These are phyloP conservation scores for Mucor saturninus DNA, from an alignment of 371 early-diverging fungal species.

Conservation along the genomic window DNA sequence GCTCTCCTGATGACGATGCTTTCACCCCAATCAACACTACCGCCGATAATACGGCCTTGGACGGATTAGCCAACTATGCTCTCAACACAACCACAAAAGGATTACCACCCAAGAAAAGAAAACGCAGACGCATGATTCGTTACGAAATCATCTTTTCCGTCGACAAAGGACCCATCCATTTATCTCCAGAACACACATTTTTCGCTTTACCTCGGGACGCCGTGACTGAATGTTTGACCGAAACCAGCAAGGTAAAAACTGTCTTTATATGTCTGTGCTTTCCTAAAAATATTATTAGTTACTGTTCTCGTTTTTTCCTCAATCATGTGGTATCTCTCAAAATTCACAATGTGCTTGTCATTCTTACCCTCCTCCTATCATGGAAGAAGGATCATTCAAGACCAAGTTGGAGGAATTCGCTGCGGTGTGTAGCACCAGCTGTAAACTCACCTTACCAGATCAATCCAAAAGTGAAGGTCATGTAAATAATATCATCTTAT, in stretches of 20 bases:
- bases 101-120: slow-evolving; percentile 49
- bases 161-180: slow-evolving; percentile 3
- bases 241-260: slow-evolving; percentile 43
- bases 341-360: slow-evolving; percentile 7
- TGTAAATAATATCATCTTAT: slow-evolving; percentile 35
- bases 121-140: slow-evolving; percentile 34
- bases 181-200: slow-evolving; percentile 17
- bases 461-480: slow-evolving; percentile 11
- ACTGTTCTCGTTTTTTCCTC: slow-evolving; percentile 40
- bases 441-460: slow-evolving; percentile 14
- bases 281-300: slow-evolving; percentile 20
- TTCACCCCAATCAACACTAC: neutral
- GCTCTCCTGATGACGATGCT: slow-evolving; percentile 1
- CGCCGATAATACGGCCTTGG: neutral
- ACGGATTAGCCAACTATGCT: slow-evolving; percentile 11
- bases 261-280: neutral
- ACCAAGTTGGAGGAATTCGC: slow-evolving; percentile 45
- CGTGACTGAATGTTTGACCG: slow-evolving; percentile 43
- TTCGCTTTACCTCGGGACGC: slow-evolving; percentile 55
- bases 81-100: slow-evolving; percentile 4
- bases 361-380: neutral
- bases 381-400: slow-evolving; percentile 11
- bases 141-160: slow-evolving; percentile 40
- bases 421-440: slow-evolving; percentile 36
- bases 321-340: slow-evolving; percentile 3